Conservation (phyloP, 768 basidiomycete genomes). For the Phaeotremella skinneri region DNA sequence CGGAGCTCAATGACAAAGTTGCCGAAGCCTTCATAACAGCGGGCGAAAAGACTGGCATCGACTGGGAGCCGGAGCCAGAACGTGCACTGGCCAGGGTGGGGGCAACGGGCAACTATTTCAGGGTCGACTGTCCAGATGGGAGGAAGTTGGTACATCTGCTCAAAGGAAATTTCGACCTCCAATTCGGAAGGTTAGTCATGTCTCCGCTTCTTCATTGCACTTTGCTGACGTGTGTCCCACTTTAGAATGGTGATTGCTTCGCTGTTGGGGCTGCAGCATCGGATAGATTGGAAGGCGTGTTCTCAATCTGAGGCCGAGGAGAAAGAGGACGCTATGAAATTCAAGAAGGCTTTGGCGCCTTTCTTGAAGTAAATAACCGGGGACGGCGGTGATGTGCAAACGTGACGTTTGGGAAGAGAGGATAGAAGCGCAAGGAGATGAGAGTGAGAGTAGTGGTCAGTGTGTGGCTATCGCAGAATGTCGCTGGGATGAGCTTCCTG, state of each 20-base stretch:
- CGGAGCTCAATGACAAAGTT: conserved; percentile 61
- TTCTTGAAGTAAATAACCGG: conserved; percentile 11
- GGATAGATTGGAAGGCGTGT: conserved; percentile 91
- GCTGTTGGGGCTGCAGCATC: conserved; percentile 70
- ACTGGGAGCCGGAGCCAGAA: conserved; percentile 71
- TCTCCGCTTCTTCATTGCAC: not conserved
- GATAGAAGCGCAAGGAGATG: no score
- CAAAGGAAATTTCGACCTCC: conserved; percentile 75
- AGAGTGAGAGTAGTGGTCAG: no score
- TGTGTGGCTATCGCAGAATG: no score
- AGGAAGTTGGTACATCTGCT: conserved; percentile 81
- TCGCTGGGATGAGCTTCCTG: no score
- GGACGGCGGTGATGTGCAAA: not conserved
- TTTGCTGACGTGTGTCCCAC: not conserved
- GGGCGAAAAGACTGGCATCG: conserved; percentile 65
- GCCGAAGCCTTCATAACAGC: conserved; percentile 71
- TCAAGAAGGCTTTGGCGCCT: conserved; percentile 76
- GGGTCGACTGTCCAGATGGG: conserved; percentile 83
- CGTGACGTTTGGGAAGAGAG: not conserved
- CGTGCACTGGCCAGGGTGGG: conserved; percentile 59
- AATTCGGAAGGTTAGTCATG: conserved; percentile 80
- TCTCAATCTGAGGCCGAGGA: conserved; percentile 79
- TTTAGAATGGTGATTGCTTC: conserved; percentile 74
- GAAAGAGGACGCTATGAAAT: conserved; percentile 72
- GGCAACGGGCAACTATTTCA: conserved; percentile 72